Evolutionary conservation across 805 yeast genomes (phyloP).

Genomic region (Saccharomycopsis sp.): DNA sequence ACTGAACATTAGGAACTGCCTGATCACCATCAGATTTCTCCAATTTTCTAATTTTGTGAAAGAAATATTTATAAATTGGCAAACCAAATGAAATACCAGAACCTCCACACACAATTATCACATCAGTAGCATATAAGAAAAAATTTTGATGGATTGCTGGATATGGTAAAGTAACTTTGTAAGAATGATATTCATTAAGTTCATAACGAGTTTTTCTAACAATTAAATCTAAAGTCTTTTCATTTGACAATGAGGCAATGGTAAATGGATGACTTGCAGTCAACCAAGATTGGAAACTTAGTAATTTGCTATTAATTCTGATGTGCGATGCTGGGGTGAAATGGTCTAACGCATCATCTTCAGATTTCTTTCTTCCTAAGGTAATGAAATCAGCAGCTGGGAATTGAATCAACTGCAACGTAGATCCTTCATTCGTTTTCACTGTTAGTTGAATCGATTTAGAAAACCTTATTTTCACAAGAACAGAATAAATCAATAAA

Average conservation of each 20-base stretch:
- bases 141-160: conserved; percentile 7
- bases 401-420: conserved; percentile 23
- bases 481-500: conserved; percentile 33
- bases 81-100: conserved; percentile 64
- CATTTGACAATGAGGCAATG: conserved; percentile 40
- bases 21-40: background rate
- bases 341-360: conserved; percentile 26
- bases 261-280: conserved; percentile 67
- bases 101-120: conserved; percentile 60
- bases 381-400: conserved; percentile 11
- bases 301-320: conserved; percentile 36
- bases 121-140: conserved; percentile 23
- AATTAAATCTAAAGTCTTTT: conserved; percentile 37
- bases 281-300: conserved; percentile 38
- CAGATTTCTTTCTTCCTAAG: conserved; percentile 4
- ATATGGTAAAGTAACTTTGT: conserved; percentile 36
- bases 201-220: conserved; percentile 37
- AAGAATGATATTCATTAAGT: conserved; percentile 25
- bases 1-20: conserved; percentile 27
- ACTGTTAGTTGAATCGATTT: conserved; percentile 15
- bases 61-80: conserved; percentile 28
- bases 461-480: conserved; percentile 28
- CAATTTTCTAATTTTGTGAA: background rate
- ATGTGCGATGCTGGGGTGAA: conserved; percentile 51
- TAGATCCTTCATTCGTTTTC: conserved; percentile 24